These are phyloP conservation scores for Candida cerambycidarum DNA, from an alignment of 805 yeast genomes.

Conservation along the genomic window DNA sequence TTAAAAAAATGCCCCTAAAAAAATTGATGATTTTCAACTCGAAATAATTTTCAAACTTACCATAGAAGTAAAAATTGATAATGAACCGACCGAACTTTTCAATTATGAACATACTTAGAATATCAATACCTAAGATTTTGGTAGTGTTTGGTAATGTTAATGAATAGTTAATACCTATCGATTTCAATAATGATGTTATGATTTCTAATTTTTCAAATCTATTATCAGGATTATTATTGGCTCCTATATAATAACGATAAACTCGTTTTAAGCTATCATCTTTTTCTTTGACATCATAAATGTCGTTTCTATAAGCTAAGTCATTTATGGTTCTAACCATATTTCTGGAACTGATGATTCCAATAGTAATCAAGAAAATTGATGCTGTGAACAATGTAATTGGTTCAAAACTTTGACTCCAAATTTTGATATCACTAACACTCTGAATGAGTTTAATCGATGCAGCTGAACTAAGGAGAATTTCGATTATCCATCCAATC, in stretches of 20 bases:
- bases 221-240: slow-evolving; percentile 17
- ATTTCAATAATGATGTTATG: not conserved
- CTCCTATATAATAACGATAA: slow-evolving; percentile 30
- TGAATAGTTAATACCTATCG: not conserved
- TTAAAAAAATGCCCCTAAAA: slow-evolving; percentile 29
- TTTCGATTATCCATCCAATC: slow-evolving; percentile 35
- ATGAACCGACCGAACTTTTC: slow-evolving; percentile 12
- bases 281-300: slow-evolving; percentile 14
- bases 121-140: slow-evolving; percentile 21
- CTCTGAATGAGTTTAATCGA: slow-evolving; percentile 24
- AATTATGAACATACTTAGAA: slow-evolving; percentile 15
- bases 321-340: slow-evolving; percentile 28
- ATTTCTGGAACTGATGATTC: slow-evolving; percentile 31
- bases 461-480: slow-evolving; percentile 25
- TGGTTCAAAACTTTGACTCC: slow-evolving; percentile 31
- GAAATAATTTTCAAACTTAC: slow-evolving; percentile 15
- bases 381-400: slow-evolving; percentile 23
- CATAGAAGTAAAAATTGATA: slow-evolving; percentile 15
- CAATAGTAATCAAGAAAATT: slow-evolving; percentile 22
- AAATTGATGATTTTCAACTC: slow-evolving; percentile 13
- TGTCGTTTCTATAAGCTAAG: slow-evolving; percentile 25
- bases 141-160: slow-evolving; percentile 24
- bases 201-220: slow-evolving; percentile 11
- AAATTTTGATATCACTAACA: slow-evolving; percentile 18
- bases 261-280: slow-evolving; percentile 19